phyloP scores from a whole-genome alignment of 192 early-diverging fungal genomes.

The Entomortierella parvispora region DNA sequence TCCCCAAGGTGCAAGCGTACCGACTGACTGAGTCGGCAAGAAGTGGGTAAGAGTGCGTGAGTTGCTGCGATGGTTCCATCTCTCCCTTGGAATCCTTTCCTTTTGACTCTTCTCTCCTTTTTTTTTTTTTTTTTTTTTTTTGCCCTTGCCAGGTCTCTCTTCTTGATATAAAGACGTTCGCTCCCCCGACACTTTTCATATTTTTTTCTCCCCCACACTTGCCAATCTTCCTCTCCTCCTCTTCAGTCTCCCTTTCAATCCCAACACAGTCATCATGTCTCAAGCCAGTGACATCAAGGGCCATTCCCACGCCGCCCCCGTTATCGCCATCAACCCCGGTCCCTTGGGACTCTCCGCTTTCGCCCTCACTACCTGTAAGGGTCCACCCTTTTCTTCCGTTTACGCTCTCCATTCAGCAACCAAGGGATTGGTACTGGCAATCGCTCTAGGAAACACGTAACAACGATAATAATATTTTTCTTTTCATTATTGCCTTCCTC shows the following conservation, averaged over 20 bases:
- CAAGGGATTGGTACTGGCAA: background rate
- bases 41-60: background rate
- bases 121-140: conserved; percentile 4
- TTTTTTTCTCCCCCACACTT: background rate
- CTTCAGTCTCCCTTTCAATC: background rate
- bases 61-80: background rate
- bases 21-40: no score
- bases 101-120: background rate
- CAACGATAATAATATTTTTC: background rate
- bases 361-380: conserved; percentile 67
- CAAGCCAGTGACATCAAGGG: conserved; percentile 17
- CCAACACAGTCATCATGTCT: conserved; percentile 6
- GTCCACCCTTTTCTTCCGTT: conserved; percentile 57
- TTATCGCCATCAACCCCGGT: conserved; percentile 64
- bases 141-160: background rate
- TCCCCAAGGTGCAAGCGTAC: no score
- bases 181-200: background rate
- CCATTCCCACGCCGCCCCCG: conserved; percentile 43
- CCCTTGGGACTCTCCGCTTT: conserved; percentile 71
- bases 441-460: background rate
- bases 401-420: conserved; percentile 30
- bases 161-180: conserved; percentile 1
- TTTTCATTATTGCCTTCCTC: background rate
- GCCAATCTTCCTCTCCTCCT: background rate
- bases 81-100: background rate